These are phyloP conservation scores for Limonium bicolor DNA, from an alignment of 148 eudicot genomes.

Conservation along the genomic window DNA sequence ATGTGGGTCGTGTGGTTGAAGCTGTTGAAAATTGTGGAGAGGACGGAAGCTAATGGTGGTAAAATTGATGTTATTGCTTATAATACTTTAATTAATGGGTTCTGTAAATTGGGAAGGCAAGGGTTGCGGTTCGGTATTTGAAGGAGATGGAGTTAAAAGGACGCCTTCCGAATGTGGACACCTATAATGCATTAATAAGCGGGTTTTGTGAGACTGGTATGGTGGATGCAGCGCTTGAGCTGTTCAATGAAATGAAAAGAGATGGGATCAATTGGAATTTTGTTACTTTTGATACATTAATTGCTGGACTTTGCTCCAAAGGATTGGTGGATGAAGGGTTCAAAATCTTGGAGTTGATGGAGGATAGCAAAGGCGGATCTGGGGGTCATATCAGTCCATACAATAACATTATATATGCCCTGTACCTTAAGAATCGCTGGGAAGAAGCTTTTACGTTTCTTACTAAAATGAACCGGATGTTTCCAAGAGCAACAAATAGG, in stretches of 20 bases:
- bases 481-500: constrained; percentile 66
- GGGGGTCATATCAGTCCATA: constrained; percentile 49
- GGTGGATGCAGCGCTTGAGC: constrained; percentile 56
- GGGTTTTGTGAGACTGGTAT: constrained; percentile 51
- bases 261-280: constrained; percentile 51
- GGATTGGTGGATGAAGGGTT: constrained; percentile 48
- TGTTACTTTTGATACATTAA: constrained; percentile 45
- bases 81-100: constrained; percentile 67
- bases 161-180: constrained; percentile 61
- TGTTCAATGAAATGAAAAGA: constrained; percentile 69
- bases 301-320: constrained; percentile 45
- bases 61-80: constrained; percentile 66
- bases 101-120: constrained; percentile 43
- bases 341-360: constrained; percentile 59
- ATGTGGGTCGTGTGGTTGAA: constrained; percentile 39
- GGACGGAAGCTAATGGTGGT: constrained; percentile 52
- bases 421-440: constrained; percentile 33
- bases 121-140: constrained; percentile 35
- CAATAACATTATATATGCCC: constrained; percentile 57
- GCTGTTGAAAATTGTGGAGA: constrained; percentile 69
- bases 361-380: constrained; percentile 34
- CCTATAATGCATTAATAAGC: constrained; percentile 51
- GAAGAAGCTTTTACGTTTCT: constrained; percentile 47
- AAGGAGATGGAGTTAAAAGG: constrained; percentile 92
- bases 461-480: constrained; percentile 39